Evolutionary conservation across 176 grass and related monocot genomes (phyloP), one percentile per base, ranked within the genome.

Genomic region (Elymus sibiricus): DNA sequence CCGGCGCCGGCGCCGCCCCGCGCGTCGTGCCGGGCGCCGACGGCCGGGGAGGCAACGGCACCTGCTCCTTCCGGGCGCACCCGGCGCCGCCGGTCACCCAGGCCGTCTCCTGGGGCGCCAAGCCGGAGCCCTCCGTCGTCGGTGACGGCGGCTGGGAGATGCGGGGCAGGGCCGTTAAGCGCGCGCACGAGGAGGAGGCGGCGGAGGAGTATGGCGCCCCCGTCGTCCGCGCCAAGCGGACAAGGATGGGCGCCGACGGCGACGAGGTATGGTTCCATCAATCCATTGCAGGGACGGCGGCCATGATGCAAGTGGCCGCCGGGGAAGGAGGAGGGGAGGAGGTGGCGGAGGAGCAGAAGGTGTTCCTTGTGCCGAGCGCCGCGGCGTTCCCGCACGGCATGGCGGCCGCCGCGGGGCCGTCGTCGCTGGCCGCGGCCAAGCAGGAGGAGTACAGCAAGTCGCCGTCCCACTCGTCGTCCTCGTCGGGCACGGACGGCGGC

Each of bases 241-340:
- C 90, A 6, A 80, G 90, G 25, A 90, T 83, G 67, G 84, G 84
- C 24, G 82, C 79, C 60, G 88, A 88, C 40, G 82, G 78, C 15
- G 88, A 92, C 28, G 88, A 92, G 71, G 86, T 94, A 92, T 98
- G 97, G 93, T 94, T 98, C 82, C 90, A 87, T 94, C 90, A 89
- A 80, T 35, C 88, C 84, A 95, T 86, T 63, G 86, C 92, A 85
- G 91, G 92, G 29, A 58, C 73, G 42, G 42, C 73, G 42, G 25
- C 4, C 14, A 19, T 75, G 69, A 31, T 86, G 62, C 87, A 83
- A 24, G 73, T 40, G 10, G 85, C 79, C 0, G 86, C 79, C 2
- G 65, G 85, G 49, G 74, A 82, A 5, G 83, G 84, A 58, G 58
- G 79, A 13, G 83, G 78, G 62, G 74, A 84, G 25, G 75, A 84